Conservation (phyloP, 306 rosid genomes). For the Oxytropis ochrocephala region DNA sequence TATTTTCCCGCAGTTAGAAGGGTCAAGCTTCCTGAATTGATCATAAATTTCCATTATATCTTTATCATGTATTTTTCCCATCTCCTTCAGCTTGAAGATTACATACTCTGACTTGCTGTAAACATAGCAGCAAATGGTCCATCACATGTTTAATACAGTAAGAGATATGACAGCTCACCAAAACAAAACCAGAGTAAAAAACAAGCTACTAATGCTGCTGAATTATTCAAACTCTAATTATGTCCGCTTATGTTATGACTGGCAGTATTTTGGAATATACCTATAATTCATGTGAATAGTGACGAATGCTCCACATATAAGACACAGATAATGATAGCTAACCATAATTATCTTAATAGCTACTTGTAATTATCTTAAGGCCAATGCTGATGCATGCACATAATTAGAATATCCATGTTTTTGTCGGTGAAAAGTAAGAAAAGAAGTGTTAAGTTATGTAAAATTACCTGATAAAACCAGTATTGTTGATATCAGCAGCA, state of each 20-base stretch:
- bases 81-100: slow-evolving; percentile 81
- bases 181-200: neutral
- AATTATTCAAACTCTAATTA: neutral
- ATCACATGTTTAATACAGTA: neutral
- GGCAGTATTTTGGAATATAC: neutral
- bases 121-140: neutral
- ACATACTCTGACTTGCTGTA: slow-evolving; percentile 77
- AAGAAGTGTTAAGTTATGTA: neutral
- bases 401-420: slow-evolving; percentile 2
- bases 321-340: neutral
- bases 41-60: slow-evolving; percentile 58
- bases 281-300: neutral
- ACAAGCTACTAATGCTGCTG: neutral
- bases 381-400: neutral
- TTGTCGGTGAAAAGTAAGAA: too few relatives aligned
- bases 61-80: slow-evolving; percentile 73
- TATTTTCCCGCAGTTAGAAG: slow-evolving; percentile 67
- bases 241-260: neutral
- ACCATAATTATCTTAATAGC: neutral
- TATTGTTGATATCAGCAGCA: slow-evolving; percentile 68
- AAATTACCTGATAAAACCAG: slow-evolving; percentile 60
- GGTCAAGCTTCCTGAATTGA: slow-evolving; percentile 65
- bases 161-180: neutral
- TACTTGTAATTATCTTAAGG: neutral
- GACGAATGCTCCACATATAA: neutral